Evolutionary conservation across 2,329 filamentous ascomycete species (phyloP).

Genomic region (Alternaria solani): DNA sequence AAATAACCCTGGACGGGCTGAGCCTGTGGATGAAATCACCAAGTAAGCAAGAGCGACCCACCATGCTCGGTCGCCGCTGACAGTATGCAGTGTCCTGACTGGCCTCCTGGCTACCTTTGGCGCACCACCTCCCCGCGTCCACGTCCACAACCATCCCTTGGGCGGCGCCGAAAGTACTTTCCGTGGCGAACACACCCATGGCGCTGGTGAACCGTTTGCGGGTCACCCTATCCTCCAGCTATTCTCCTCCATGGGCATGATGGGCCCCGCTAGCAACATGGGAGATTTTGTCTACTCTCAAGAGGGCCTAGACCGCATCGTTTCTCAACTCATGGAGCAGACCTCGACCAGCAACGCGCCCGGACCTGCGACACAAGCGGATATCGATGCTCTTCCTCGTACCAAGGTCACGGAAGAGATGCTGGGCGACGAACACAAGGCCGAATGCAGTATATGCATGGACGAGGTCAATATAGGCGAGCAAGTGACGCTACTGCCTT

Average conservation of each 20-base stretch:
- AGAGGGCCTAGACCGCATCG: slow-evolving; percentile 87
- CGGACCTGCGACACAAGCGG: slow-evolving; percentile 77
- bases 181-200: slow-evolving; percentile 16
- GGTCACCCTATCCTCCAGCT: slow-evolving; percentile 56
- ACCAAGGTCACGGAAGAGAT: slow-evolving; percentile 74
- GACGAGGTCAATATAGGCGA: slow-evolving; percentile 78
- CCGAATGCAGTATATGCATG: slow-evolving; percentile 95
- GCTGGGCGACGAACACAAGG: slow-evolving; percentile 71
- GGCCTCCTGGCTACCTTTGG: slow-evolving; percentile 47
- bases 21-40: slow-evolving; percentile 57
- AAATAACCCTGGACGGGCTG: slow-evolving; percentile 58
- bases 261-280: slow-evolving; percentile 50
- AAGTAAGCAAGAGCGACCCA: slow-evolving; percentile 53
- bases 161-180: slow-evolving; percentile 17
- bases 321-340: slow-evolving; percentile 87
- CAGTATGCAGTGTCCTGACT: slow-evolving; percentile 38
- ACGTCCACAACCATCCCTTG: slow-evolving; percentile 19
- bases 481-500: slow-evolving; percentile 80
- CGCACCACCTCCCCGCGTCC: slow-evolving; percentile 30
- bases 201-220: slow-evolving; percentile 12
- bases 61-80: slow-evolving; percentile 22
- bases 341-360: slow-evolving; percentile 79
- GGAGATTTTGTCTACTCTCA: slow-evolving; percentile 91
- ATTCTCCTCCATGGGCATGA: slow-evolving; percentile 47
- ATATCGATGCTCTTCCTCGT: slow-evolving; percentile 76